A percentile compares a stretch with the other conserved stretches of the same genome.
Conservation (phyloP, 2,329 filamentous ascomycete genomes). For the Sclerotinia glacialis region DNA sequence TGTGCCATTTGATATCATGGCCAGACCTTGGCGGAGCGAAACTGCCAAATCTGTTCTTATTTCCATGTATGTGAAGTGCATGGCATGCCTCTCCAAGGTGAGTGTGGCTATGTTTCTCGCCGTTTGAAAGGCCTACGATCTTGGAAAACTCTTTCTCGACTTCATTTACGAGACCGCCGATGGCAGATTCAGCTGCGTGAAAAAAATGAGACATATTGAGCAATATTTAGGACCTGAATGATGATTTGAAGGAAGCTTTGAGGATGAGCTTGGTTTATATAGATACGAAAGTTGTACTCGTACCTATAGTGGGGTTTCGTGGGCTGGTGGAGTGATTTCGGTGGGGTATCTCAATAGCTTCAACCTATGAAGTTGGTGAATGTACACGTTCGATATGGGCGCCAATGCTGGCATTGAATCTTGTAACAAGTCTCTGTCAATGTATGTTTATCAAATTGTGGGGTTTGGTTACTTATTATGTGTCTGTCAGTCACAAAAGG, state of each 20-base stretch:
- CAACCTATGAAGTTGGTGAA: neutral
- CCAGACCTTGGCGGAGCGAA: conserved; percentile 73
- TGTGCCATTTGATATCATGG: conserved; percentile 80
- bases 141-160: conserved; percentile 27
- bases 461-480: neutral
- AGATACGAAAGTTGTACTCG: neutral
- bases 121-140: conserved; percentile 37
- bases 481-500: neutral
- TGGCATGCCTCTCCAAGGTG: conserved; percentile 45
- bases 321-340: conserved; percentile 9
- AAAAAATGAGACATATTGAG: conserved; percentile 31
- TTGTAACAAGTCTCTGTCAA: neutral
- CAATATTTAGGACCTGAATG: neutral
- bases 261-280: conserved; percentile 10
- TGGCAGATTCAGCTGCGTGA: conserved; percentile 24
- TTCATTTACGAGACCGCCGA: conserved; percentile 28
- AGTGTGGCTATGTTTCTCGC: conserved; percentile 46
- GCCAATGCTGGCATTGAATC: neutral
- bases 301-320: conserved; percentile 10
- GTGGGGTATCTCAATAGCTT: neutral
- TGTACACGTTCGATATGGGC: conserved; percentile 13
- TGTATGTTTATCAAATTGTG: neutral
- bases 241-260: neutral
- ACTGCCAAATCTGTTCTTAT: conserved; percentile 56
- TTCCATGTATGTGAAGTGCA: conserved; percentile 44